phyloP scores from a whole-genome alignment of 257 asterid species.

The Capsicum pubescens region DNA sequence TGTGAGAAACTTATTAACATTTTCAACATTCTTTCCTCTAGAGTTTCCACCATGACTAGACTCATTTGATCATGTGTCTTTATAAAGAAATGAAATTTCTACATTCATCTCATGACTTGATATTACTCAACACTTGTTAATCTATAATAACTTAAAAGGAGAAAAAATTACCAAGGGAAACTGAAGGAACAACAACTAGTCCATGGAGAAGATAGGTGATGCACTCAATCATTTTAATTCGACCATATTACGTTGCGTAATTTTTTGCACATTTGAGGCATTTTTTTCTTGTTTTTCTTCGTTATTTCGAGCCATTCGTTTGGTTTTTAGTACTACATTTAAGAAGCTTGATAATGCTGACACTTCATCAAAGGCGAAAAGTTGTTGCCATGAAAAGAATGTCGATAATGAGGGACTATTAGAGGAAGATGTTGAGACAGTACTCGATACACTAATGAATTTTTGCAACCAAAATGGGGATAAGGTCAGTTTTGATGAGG shows the following conservation, averaged over 20 bases:
- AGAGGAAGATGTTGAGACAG: conserved; percentile 39
- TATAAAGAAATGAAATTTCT: background rate
- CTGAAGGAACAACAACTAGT: background rate
- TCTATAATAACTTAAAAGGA: background rate
- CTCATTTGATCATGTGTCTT: background rate
- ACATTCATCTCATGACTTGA: conserved; percentile 9
- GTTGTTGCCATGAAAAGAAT: background rate
- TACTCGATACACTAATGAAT: conserved; percentile 44
- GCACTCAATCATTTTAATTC: conserved; percentile 37
- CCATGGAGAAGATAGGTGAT: conserved; percentile 35
- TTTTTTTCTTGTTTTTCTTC: conserved; percentile 30
- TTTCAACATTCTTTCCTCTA: conserved; percentile 26
- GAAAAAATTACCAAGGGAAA: background rate
- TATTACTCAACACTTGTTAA: background rate
- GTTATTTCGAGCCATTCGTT: conserved; percentile 24
- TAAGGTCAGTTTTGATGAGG: background rate
- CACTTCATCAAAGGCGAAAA: background rate
- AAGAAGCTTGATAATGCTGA: background rate
- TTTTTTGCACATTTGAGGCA: conserved; percentile 39
- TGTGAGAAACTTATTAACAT: conserved; percentile 10
- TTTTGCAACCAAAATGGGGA: conserved; percentile 27
- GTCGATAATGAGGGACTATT: background rate
- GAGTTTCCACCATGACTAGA: background rate
- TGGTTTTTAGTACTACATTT: conserved; percentile 1
- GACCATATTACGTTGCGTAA: conserved; percentile 31